These are phyloP conservation scores for Phytophthora pistaciae DNA, from an alignment of 352 stramenopile species.

Conservation along the genomic window DNA sequence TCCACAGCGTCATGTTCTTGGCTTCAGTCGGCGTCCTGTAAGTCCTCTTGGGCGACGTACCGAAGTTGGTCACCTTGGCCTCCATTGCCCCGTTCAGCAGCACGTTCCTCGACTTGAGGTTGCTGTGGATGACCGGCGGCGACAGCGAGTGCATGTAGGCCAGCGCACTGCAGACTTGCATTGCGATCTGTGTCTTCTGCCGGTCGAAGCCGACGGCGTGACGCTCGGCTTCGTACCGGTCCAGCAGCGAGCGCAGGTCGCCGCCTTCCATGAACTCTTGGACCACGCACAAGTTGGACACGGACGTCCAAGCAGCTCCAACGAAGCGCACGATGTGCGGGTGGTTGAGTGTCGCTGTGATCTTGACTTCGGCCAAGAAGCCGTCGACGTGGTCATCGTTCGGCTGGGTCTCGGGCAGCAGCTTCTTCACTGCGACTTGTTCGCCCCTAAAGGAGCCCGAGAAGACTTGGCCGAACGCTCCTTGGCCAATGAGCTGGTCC, in stretches of 20 bases:
- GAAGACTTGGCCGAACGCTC: conserved; percentile 47
- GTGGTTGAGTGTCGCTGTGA: conserved; percentile 53
- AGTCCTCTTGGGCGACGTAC: conserved; percentile 21
- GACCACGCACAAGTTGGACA: conserved; percentile 44
- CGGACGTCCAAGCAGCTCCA: conserved; percentile 55
- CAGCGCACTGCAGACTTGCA: conserved; percentile 44
- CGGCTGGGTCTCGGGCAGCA: conserved; percentile 14
- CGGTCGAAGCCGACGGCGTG: conserved; percentile 38
- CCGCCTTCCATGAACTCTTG: conserved; percentile 50
- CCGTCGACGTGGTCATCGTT: conserved; percentile 33
- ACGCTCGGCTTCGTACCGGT: conserved; percentile 22
- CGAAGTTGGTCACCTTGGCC: conserved; percentile 56
- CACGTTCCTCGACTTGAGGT: conserved; percentile 45
- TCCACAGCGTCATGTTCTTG: conserved; percentile 72
- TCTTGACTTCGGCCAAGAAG: conserved; percentile 55
- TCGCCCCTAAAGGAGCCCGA: conserved; percentile 40
- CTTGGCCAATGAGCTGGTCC: conserved; percentile 32
- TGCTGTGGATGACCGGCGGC: conserved; percentile 36
- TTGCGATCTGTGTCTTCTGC: conserved; percentile 46
- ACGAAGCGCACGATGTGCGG: conserved; percentile 59
- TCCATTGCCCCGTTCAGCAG: conserved; percentile 31
- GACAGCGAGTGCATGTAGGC: conserved; percentile 42
- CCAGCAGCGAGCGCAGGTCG: conserved; percentile 43
- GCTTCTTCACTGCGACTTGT: conserved; percentile 54
- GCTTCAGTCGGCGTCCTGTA: conserved; percentile 41